Evolutionary conservation across 208 protist species (phyloP), one percentile per base, ranked within the genome.

Genomic region (Phytomonas serpens): DNA sequence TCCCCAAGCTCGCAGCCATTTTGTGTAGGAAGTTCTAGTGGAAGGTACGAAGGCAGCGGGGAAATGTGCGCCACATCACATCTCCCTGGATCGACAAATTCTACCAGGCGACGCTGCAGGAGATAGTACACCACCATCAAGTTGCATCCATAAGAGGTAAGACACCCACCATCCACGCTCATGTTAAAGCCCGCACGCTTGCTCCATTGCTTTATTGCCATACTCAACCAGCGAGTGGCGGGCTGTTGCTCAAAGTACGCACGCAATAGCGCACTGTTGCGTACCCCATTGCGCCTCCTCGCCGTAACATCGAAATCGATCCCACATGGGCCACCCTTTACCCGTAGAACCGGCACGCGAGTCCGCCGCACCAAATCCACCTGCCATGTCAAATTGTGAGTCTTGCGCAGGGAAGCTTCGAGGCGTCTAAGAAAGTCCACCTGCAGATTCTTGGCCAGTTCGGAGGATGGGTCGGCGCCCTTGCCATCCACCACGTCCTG

Each of bases 101-200:
- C 52, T n/a, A 91, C 77, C 4, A 83, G 42, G 16, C 77, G 70
- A 3, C 88, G 86, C 37, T 77, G 81, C 7, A 94, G 61, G n/a
- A 93, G 70, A 69, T 93, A 97, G 72, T 94, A 94, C 14, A 83
- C 86, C 13, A 92, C 76, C 85, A 97, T 89, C 37, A 97, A 38
- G 64, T 95, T 92, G 77, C 93, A 95, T 16, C 87, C 92, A 67
- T 97, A 97, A 0, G 89, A 95, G 0, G 92, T 97, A 62, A 97
- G 77, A 74, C 82, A 94, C 10, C 89, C 87, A 6, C 82, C 80
- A 29, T 85, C 77, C 19, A 86, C 74, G 13, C 75, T 84, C 23
- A 67, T 83, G 72, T 95, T 95, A 30, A 97, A 67, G 3, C 92
- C 92, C 1, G 77, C 77, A 29, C 64, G 74, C 72, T 97, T 97